Base-by-base conservation (phyloP, 352 stramenopile genomes). In the Paralagenidium karlingii region DNA sequence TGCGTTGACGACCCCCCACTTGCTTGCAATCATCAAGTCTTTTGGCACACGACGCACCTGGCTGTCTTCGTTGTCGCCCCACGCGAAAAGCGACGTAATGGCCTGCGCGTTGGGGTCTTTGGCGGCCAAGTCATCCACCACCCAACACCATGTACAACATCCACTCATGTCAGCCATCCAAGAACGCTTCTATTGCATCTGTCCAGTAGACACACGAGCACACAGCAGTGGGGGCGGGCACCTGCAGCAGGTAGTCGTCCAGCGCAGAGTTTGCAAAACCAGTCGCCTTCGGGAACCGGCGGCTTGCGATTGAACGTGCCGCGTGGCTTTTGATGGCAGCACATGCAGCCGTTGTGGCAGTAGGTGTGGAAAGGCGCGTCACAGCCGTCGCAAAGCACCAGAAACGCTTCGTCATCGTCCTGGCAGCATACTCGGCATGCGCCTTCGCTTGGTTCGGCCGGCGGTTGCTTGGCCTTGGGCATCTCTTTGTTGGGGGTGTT, bases 201-300 rank as follows among this genome's bases (percentile, higher is more conserved):
- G n/a, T n/a, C n/a, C n/a, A n/a, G n/a, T n/a, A n/a, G n/a, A n/a
- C n/a, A n/a, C n/a, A n/a, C n/a, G n/a, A n/a, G n/a, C n/a, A 11
- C 18, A 5, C 21, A 26, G 24, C 15, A 15, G 34, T 40, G 6
- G 24, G 16, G 9, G 16, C 3, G 40, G 57, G 32, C 25, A 83
- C 71, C 58, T 16, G 77, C 57, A 12, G 48, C 18, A 26, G 71
- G 62, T 20, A 79, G 43, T 30, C 60, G 75, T 18, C 68, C 75
- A 10, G 68, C 67, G 45, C 75, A 88, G 33, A 88, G 83, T 55
- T 88, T 88, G 68, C 75, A 85, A 45, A 85, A 88, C 75, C 75
- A 88, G 52, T 88, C 75, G 45, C 75, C 75, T 19, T 88, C 70
- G 24, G 75, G 75, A 42, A 88, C 75, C 1, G 68, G 53, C 9